phyloP scores from a whole-genome alignment of 352 stramenopile genomes.

The Salisapilia sapeloensis region DNA sequence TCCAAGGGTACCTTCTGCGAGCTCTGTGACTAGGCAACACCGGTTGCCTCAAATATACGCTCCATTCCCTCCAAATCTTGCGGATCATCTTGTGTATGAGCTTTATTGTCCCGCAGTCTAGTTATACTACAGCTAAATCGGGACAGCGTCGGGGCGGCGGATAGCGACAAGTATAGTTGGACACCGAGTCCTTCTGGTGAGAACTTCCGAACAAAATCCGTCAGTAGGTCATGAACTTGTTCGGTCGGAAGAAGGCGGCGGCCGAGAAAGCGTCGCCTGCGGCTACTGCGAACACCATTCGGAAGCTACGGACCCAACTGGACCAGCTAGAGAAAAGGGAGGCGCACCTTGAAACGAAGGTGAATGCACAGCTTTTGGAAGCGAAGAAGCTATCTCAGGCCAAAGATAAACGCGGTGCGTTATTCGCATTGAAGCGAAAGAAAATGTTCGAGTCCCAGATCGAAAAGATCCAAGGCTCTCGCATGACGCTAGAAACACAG shows the following conservation, averaged over 20 bases:
- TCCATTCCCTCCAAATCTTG: too few species aligned
- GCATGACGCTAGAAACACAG: constrained; percentile 93
- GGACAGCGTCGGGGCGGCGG: too few species aligned
- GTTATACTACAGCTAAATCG: too few species aligned
- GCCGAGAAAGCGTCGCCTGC: constrained; percentile 27
- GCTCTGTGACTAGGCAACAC: constrained; percentile 22
- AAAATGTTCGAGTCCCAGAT: constrained; percentile 97
- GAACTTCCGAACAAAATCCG: background rate
- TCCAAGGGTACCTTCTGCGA: constrained; percentile 7
- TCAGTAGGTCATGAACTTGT: constrained; percentile 53
- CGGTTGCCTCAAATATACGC: constrained; percentile 44
- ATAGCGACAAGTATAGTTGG: too few species aligned
- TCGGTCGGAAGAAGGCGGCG: constrained; percentile 56
- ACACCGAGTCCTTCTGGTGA: background rate
- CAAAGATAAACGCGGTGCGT: constrained; percentile 95
- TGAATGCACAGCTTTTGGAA: constrained; percentile 82
- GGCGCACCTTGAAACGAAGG: constrained; percentile 95
- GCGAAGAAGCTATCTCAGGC: constrained; percentile 92
- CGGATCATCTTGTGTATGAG: too few species aligned
- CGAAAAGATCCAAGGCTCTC: constrained; percentile 93
- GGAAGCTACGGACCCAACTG: constrained; percentile 80
- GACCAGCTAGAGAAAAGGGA: constrained; percentile 89
- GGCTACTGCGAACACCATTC: constrained; percentile 79
- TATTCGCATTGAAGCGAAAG: constrained; percentile 97
- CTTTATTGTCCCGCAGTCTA: too few species aligned